Evolutionary conservation across 148 eudicot genomes (phyloP), one percentile per base, ranked within the genome.

Genomic region (Rhododendron simsii): DNA sequence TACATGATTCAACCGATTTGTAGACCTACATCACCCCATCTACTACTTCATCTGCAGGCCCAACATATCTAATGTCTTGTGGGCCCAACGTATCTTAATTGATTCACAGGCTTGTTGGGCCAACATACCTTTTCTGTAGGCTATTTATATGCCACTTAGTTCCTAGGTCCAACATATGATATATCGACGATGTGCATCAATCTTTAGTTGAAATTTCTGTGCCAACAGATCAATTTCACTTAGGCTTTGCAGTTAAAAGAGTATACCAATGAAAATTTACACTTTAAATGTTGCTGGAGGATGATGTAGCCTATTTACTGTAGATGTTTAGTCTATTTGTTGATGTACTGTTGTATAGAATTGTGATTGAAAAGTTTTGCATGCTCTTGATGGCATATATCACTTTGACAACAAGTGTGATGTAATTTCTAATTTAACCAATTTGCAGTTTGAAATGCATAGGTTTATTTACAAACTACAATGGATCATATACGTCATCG

Each of bases 261-360:
- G 65, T 59, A 9, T 20, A 57, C 35, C 69, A 47, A 82, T 28
- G 74, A 59, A 39, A 82, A 37, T n/a, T 57, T 23, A 16, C 26
- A 44, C 45, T 76, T 76, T 75, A 26, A 57, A 21, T 81, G 71
- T n/a, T 81, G 71, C 23, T 81, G 47, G 71, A 81, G 57, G 73
- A 57, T 20, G 26, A 55, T 81, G 47, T 57, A 23, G n/a, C 74
- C 13, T 7, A 35, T 61, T 23, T 57, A 16, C 71, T 7, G 14
- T 35, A 55, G 45, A 57, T 57, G 47, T 14, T 55, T 81, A 23
- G 69, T 2, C 4, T 23, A 18, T 81, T 81, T 81, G 69, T 33
- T 81, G 26, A 35, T 3, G 20, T 81, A 30, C 7, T 51, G 57
- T 4, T 5, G 61, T 55, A 16, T 57, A 55, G 13, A 81, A 57